These are phyloP conservation scores for Hemileccinum rubropunctum DNA, from an alignment of 768 basidiomycete genomes.

Conservation along the genomic window DNA sequence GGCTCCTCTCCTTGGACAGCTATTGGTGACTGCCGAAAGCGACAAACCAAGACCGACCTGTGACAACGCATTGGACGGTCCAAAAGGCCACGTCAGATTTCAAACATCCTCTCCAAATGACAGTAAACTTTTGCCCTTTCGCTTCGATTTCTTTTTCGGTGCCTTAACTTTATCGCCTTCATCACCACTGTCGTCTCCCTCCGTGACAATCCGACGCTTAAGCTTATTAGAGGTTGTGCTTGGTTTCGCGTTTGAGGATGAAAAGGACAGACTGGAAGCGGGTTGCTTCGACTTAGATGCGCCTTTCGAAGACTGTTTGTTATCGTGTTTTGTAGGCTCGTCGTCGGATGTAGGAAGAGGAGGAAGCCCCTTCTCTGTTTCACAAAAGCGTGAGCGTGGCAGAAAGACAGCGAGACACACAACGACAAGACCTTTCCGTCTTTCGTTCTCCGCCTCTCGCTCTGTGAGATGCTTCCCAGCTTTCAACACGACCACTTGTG, in stretches of 20 bases:
- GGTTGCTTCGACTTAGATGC: constrained; percentile 23
- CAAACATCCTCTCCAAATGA: constrained; percentile 36
- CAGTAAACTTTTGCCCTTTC: constrained; percentile 37
- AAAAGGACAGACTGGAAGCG: constrained; percentile 37
- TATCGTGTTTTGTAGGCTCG: constrained; percentile 26
- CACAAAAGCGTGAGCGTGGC: constrained; percentile 1
- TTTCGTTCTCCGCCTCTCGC: constrained; percentile 74
- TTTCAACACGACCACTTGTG: constrained; percentile 85
- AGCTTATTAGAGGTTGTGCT: constrained; percentile 25
- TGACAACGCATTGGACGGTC: not conserved
- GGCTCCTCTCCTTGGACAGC: not conserved
- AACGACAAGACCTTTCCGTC: constrained; percentile 57
- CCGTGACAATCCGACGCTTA: constrained; percentile 37
- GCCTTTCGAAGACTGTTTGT: constrained; percentile 16
- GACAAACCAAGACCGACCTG: constrained; percentile 6
- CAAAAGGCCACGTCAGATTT: constrained; percentile 1
- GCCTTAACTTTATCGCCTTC: constrained; percentile 22
- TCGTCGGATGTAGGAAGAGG: constrained; percentile 45
- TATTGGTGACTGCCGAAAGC: not conserved
- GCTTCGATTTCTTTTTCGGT: constrained; percentile 57
- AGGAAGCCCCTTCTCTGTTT: constrained; percentile 57
- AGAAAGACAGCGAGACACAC: not conserved
- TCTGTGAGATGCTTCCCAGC: constrained; percentile 85
- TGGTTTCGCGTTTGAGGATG: constrained; percentile 31
- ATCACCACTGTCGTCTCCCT: constrained; percentile 29